A percentile compares a stretch with the other conserved stretches of the same genome.
These are phyloP conservation scores for Aurinia saxatilis DNA, from an alignment of 345 rosid species.

Conservation along the genomic window DNA sequence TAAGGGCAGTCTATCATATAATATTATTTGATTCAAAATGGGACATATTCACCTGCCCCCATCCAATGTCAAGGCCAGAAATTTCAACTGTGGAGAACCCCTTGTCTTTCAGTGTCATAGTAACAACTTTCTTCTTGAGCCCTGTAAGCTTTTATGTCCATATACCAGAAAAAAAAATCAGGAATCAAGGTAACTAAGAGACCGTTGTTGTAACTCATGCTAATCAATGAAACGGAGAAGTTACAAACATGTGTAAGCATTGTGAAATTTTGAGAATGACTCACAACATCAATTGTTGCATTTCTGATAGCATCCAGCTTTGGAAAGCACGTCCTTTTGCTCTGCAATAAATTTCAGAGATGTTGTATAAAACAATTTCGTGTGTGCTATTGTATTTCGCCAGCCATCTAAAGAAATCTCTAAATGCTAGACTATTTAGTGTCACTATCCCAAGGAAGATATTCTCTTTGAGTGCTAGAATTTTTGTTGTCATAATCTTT, in stretches of 20 bases:
- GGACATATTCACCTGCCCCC: constrained; percentile 72
- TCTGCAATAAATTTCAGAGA: constrained; percentile 41
- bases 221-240: constrained; percentile 4
- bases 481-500: not conserved
- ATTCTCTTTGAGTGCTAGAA: not conserved
- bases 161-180: constrained; percentile 13
- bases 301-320: constrained; percentile 80
- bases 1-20: not conserved
- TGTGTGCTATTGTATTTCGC: not conserved
- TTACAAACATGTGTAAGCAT: not conserved
- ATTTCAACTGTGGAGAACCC: constrained; percentile 66
- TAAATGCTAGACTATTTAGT: not conserved
- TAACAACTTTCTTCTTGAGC: constrained; percentile 53
- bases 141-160: constrained; percentile 67
- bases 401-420: not conserved
- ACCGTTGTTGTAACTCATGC: not conserved
- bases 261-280: constrained; percentile 22
- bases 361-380: not conserved
- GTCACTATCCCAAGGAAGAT: not conserved
- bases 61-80: constrained; percentile 97
- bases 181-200: constrained; percentile 1
- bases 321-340: constrained; percentile 77
- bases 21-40: not conserved
- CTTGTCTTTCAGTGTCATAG: constrained; percentile 48
- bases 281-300: constrained; percentile 90